A percentile compares a stretch with the other conserved stretches of the same genome.
phyloP scores from a whole-genome alignment of 2,329 filamentous ascomycete species.

The Fusarium euwallaceae region DNA sequence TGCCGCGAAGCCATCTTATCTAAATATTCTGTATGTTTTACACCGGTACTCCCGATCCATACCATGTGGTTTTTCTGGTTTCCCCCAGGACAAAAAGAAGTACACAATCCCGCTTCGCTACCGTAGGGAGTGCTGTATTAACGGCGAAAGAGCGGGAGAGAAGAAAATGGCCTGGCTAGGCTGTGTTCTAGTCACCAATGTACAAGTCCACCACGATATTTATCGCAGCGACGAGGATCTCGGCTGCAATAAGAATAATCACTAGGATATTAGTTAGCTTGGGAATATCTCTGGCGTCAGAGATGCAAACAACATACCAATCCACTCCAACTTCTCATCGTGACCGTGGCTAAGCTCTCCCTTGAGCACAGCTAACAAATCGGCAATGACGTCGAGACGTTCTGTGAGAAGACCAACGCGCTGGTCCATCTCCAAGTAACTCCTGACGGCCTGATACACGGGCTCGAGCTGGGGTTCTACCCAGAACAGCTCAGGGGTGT shows the following conservation, averaged over 20 bases:
- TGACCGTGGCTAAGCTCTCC: conserved; percentile 96
- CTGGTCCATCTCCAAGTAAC: conserved; percentile 98
- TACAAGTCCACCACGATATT: conserved; percentile 97
- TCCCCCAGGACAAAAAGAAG: conserved; percentile 20
- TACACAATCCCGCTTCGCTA: conserved; percentile 10
- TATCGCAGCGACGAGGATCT: conserved; percentile 91
- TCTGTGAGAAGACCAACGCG: conserved; percentile 90
- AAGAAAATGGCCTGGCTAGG: not conserved
- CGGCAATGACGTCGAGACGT: conserved; percentile 87
- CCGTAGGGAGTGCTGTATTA: conserved; percentile 13
- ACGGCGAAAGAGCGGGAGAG: not conserved
- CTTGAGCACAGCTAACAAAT: conserved; percentile 91
- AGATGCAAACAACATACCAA: conserved; percentile 71
- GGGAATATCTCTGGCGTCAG: not conserved
- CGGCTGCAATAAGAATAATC: conserved; percentile 94
- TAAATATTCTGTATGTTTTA: conserved; percentile 36
- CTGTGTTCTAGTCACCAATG: conserved; percentile 56
- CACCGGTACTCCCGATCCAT: conserved; percentile 31
- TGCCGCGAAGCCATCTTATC: conserved; percentile 45
- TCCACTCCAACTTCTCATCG: conserved; percentile 90
- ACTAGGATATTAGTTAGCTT: conserved; percentile 64
- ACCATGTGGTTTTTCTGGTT: not conserved
- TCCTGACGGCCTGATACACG: conserved; percentile 93
- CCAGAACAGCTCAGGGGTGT: conserved; percentile 98
- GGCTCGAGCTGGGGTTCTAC: conserved; percentile 96